Evolutionary conservation across 1,139 yeast genomes (phyloP).

Genomic region (Lodderomyces theae): DNA sequence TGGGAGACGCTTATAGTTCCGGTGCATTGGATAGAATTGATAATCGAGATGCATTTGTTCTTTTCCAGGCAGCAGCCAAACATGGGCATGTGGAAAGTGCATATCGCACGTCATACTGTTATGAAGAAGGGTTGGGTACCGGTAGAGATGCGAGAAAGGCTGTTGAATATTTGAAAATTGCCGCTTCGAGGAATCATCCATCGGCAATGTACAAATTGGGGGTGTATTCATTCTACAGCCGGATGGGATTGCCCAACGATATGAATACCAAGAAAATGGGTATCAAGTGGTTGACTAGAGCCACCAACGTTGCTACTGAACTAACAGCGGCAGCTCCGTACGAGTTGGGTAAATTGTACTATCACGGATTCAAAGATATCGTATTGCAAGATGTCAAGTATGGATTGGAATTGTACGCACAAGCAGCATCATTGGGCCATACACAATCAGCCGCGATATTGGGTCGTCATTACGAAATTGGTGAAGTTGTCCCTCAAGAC

Average conservation of each 20-base stretch:
- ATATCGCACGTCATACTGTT: constrained; percentile 86
- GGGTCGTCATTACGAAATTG: constrained; percentile 84
- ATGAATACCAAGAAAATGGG: constrained; percentile 78
- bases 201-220: constrained; percentile 95
- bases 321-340: constrained; percentile 89
- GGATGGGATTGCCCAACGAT: constrained; percentile 76
- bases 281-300: constrained; percentile 88
- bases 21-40: constrained; percentile 88
- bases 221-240: constrained; percentile 74
- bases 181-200: constrained; percentile 89
- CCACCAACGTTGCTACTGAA: constrained; percentile 80
- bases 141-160: constrained; percentile 87
- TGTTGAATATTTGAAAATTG: constrained; percentile 76
- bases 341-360: constrained; percentile 84
- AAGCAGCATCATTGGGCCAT: constrained; percentile 88
- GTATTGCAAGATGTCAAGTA: constrained; percentile 80
- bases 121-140: constrained; percentile 92
- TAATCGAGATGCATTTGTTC: constrained; percentile 66
- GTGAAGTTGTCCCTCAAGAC: constrained; percentile 77
- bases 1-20: constrained; percentile 84
- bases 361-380: constrained; percentile 81
- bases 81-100: constrained; percentile 91
- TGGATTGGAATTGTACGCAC: constrained; percentile 82
- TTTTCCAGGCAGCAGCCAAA: constrained; percentile 88
- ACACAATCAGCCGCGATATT: constrained; percentile 74